Conservation (phyloP, 495 filamentous ascomycete species). For the Penicillium herquei region DNA sequence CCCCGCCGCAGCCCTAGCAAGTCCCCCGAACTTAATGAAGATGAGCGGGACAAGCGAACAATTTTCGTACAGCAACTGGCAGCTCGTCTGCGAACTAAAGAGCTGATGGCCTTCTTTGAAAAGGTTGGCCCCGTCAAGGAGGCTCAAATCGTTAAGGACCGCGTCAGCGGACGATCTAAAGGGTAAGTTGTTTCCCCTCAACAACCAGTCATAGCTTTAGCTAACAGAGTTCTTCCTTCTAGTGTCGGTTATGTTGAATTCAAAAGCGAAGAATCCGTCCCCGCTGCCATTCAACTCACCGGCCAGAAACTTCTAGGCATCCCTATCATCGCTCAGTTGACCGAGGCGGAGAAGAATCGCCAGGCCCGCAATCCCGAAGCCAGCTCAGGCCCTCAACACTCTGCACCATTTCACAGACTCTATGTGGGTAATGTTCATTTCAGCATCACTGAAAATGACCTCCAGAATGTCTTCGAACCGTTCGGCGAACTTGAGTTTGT, state of each 20-base stretch:
- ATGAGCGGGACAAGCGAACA: conserved; percentile 94
- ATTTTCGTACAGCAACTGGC: conserved; percentile 98
- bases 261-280: conserved; percentile 91
- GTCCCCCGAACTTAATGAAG: conserved; percentile 74
- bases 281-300: conserved; percentile 93
- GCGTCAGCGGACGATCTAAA: conserved; percentile 95
- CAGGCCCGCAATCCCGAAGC: conserved; percentile 85
- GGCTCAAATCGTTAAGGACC: conserved; percentile 98
- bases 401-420: conserved; percentile 94
- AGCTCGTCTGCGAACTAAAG: conserved; percentile 84
- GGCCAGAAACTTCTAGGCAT: conserved; percentile 98
- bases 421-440: conserved; percentile 99
- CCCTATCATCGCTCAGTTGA: conserved; percentile 96
- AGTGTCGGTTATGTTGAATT: conserved; percentile 99
- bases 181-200: conserved; percentile 60
- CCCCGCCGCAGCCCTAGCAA: conserved; percentile 49
- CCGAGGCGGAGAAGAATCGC: conserved; percentile 99
- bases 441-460: conserved; percentile 94
- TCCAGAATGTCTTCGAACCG: conserved; percentile 96
- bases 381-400: conserved; percentile 60
- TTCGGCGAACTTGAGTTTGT: conserved; percentile 98
- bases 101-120: conserved; percentile 94
- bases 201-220: not conserved
- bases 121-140: conserved; percentile 95
- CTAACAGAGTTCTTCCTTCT: conserved; percentile 6